Base-by-base conservation (phyloP, 139 green algal genomes). In the Mesotaenium endlicherianum region DNA sequence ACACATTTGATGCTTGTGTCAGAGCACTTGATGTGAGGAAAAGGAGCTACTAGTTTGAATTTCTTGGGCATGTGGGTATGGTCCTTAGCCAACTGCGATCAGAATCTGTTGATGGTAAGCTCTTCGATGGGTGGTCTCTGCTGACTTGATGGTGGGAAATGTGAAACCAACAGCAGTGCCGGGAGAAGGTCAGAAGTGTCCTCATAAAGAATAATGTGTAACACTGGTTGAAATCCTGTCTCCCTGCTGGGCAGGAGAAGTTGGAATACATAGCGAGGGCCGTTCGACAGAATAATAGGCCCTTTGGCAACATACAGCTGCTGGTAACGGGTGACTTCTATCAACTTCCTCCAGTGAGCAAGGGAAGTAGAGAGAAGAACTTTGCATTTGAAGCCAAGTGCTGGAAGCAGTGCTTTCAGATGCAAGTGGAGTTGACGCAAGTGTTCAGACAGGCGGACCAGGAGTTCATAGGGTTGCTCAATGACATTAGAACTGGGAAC, bases 281-380 rank as follows among this genome's bases (percentile, higher is more conserved):
- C 31, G 38, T 83, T 14, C 44, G 75, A 14, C 45, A 68, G 80
- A 74, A 34, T 8, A 4, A 76, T 26, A 79, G 64, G 3, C 86
- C 91, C 38, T 95, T 94, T 83, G 92, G 92, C 2, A 92, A 92
- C 40, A 87, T 95, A 31, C 92, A 95, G 86, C 87, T 95, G 17
- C 70, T 95, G 1, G 78, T 95, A 4, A 93, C 81, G 2, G 92
- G 92, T 70, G 92, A 95, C 82, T 95, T 95, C 78, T 88, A 89
- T 71, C 90, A 92, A 84, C 92, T 94, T 67, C 92, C 92, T 16
- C 92, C 92, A n/a, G 89, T 94, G 41, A 81, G 39, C 30, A 88
- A 89, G 70, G 75, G 80, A 6, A 69, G 36, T 36, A 60, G 31
- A 8, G 11, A n/a, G 2, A 47, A 50, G 41, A 88, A 59, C 6